phyloP scores from a whole-genome alignment of 78 protist genomes.

The Diacronema lutheri region DNA sequence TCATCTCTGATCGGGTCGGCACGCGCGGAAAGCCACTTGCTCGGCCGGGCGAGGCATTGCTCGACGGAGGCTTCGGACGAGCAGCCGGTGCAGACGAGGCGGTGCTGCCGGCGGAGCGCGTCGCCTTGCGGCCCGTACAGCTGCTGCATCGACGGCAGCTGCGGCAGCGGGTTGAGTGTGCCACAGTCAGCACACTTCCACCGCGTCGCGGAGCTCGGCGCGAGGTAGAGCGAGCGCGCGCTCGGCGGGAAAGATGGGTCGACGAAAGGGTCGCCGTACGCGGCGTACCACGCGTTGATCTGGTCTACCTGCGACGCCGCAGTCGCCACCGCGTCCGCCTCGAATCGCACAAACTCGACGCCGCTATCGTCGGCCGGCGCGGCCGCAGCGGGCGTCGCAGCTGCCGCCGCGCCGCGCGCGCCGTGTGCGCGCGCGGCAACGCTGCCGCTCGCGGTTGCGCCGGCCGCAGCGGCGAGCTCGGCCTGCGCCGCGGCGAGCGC shows the following conservation, averaged over 20 bases:
- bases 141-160: background rate
- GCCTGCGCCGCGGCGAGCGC: too few species aligned
- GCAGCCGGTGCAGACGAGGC: background rate
- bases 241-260: slow-evolving; percentile 18
- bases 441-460: background rate
- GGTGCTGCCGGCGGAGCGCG: background rate
- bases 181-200: background rate
- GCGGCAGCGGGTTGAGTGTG: background rate
- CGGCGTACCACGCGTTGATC: background rate
- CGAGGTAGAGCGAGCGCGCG: background rate
- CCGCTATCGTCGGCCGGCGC: background rate
- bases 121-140: background rate
- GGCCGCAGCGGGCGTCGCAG: background rate
- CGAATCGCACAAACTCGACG: background rate
- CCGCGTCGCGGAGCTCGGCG: background rate
- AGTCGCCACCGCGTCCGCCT: background rate
- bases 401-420: background rate
- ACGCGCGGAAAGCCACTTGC: too few species aligned
- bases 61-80: too few species aligned
- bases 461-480: background rate
- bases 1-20: background rate
- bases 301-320: background rate
- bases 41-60: too few species aligned
- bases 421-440: background rate
- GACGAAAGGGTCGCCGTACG: background rate